Evolutionary conservation across 352 stramenopile genomes (phyloP), one percentile per base, ranked within the genome.

Genomic region (Thalassiosira livingstoniorum): DNA sequence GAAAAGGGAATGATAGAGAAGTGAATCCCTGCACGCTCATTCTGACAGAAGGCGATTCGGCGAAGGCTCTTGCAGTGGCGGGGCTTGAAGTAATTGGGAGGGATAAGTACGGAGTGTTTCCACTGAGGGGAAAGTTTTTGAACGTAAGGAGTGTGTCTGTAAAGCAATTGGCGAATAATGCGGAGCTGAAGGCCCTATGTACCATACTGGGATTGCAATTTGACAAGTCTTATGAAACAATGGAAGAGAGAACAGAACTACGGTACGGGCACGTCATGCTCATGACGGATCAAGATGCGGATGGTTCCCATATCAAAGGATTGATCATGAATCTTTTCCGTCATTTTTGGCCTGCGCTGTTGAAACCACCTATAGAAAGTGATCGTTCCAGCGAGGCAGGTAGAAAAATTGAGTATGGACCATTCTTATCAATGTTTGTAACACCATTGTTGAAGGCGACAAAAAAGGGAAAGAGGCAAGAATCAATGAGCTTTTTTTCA

Each of bases 221-320:
- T 77, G 95, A 97, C 1, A 95, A 98, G 53, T 95, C 90, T 65
- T 99, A 99, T 85, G 90, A 96, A 27, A 97, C 93, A 1, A 94
- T 74, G 32, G 94, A 89, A 42, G 90, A 93, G 55, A 69, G 83
- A 64, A 80, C 85, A 55, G 68, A 87, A 29, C 80, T 97, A 21
- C 96, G 98, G 4, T 99, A 99, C 83, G 97, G 98, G 0, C 95
- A 98, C 70, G 87, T 99, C 34, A 99, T 99, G 96, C 97, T 99
- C 72, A 99, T 99, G 98, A 96, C 97, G 58, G 98, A 99, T 96
- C 98, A 99, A 83, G 98, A 99, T 82, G 87, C 94, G 76, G 97
- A 99, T 92, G 98, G 97, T n/a, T 98, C 93, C 34, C 98, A 99
- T 84, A 99, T 99, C 87, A 99, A 99, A 89, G 98, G 98, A 31